Evolutionary conservation across 2,329 filamentous ascomycete genomes (phyloP), one percentile per base, ranked within the genome.

Genomic region (Curvularia spicifera): DNA sequence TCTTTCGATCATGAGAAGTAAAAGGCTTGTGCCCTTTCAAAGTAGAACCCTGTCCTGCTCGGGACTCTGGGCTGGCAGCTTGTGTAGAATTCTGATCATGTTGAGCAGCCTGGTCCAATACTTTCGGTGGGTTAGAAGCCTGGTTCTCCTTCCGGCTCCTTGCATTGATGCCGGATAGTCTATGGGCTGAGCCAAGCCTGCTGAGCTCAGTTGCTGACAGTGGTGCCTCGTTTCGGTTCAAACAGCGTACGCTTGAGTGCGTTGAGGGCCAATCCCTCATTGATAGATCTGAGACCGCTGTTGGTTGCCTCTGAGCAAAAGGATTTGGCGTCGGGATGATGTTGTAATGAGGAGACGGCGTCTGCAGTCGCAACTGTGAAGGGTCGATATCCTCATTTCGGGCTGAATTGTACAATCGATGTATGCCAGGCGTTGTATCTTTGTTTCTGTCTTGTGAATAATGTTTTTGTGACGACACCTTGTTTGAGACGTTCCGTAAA

Each of bases 61-160:
- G 22, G 29, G 40, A n/a, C 4, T 47, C 43, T 6, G 24, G 39
- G 29, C 31, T 47, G 0, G 44, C 20, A n/a, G 22, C 18, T 29
- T 51, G 43, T 2, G 50, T 55, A 10, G 61, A 39, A 40, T 61
- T 66, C 37, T 69, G 57, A 31, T 71, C 63, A 22, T 71, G 65
- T 9, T 64, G 60, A 18, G 51, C 29, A 9, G 48, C 51, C 18
- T 59, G 55, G 8, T 64, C 52, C n/a, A 57, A 42, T 6, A 35
- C 39, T 10, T 29, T 56, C 26, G 58, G 53, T 8, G 53, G 50
- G 15, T 47, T 57, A 31, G 40, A 45, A 3, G 54, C 42, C n/a
- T 64, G 24, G 9, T 64, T 68, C 53, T 75, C 72, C 44, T 75
- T 76, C 29, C 67, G 66, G 26, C 68, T 69, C 53, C 65, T 71